Evolutionary conservation across 495 filamentous ascomycete species (phyloP).

Genomic region (Hyaloscypha hepaticicola): DNA sequence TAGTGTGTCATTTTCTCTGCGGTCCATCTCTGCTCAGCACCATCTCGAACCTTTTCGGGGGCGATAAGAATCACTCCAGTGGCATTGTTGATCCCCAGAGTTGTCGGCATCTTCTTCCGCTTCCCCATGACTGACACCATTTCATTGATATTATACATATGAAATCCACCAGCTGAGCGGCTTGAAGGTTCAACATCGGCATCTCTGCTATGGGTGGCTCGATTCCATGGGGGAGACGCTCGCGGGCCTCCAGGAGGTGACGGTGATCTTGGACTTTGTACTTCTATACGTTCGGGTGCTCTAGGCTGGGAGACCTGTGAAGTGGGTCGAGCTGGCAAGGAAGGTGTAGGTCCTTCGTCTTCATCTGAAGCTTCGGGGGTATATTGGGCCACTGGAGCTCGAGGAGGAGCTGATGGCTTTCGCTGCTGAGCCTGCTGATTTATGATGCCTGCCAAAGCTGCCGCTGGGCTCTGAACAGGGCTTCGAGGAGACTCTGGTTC

Average conservation of each 20-base stretch:
- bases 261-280: slow-evolving; percentile 45
- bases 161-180: slow-evolving; percentile 68
- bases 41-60: slow-evolving; percentile 76
- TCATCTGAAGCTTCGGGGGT: slow-evolving; percentile 63
- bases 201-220: slow-evolving; percentile 45
- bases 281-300: slow-evolving; percentile 52
- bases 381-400: slow-evolving; percentile 48
- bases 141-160: slow-evolving; percentile 94
- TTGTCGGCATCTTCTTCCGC: slow-evolving; percentile 96
- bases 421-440: slow-evolving; percentile 27
- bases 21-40: slow-evolving; percentile 85
- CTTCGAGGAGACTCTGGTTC: slow-evolving; percentile 26
- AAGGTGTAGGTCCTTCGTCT: slow-evolving; percentile 59
- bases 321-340: slow-evolving; percentile 68
- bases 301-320: slow-evolving; percentile 62
- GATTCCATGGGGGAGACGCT: slow-evolving; percentile 59
- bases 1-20: slow-evolving; percentile 93
- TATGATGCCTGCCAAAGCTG: slow-evolving; percentile 33
- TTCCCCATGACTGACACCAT: slow-evolving; percentile 93
- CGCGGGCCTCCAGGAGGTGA: slow-evolving; percentile 40
- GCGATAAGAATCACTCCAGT: slow-evolving; percentile 89
- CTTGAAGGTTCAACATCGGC: slow-evolving; percentile 33
- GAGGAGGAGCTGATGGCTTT: slow-evolving; percentile 21
- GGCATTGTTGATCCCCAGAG: slow-evolving; percentile 81
- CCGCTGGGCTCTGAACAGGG: slow-evolving; percentile 27